Evolutionary conservation across 768 basidiomycete genomes (phyloP).

Genomic region (Lepiota venenata): DNA sequence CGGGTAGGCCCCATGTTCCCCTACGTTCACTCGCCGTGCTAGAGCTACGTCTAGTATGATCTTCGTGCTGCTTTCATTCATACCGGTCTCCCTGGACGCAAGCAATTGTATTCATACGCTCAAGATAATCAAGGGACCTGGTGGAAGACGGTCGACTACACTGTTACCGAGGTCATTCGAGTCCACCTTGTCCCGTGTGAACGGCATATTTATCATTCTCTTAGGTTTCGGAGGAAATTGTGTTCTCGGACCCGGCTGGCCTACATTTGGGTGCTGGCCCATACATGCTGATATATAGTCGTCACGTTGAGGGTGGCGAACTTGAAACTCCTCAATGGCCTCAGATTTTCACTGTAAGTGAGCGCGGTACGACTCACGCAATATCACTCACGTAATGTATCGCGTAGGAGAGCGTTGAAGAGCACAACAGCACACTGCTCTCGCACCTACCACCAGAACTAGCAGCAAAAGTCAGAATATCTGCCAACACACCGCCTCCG

Average conservation of each 20-base stretch:
- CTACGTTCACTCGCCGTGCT: background rate
- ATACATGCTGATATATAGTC: slow-evolving; percentile 71
- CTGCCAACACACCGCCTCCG: slow-evolving; percentile 6
- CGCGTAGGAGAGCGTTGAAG: slow-evolving; percentile 30
- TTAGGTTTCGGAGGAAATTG: slow-evolving; percentile 69
- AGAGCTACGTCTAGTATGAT: slow-evolving; percentile 54
- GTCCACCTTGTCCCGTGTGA: background rate
- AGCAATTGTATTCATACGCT: slow-evolving; percentile 76
- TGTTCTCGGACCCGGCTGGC: slow-evolving; percentile 66
- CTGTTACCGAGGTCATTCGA: slow-evolving; percentile 54
- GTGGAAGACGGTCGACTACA: slow-evolving; percentile 80
- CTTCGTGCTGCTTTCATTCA: slow-evolving; percentile 76
- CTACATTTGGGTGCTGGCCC: slow-evolving; percentile 77
- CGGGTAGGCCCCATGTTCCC: slow-evolving; percentile 35
- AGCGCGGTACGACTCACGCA: background rate
- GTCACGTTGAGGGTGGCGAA: slow-evolving; percentile 33
- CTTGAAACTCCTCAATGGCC: slow-evolving; percentile 36
- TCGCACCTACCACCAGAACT: slow-evolving; percentile 29
- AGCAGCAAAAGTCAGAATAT: slow-evolving; percentile 20
- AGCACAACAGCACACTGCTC: slow-evolving; percentile 32
- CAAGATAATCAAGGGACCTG: slow-evolving; percentile 58
- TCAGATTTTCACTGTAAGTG: slow-evolving; percentile 29
- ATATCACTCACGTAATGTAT: background rate
- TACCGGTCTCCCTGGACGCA: slow-evolving; percentile 74
- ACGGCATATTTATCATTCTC: background rate